Base-by-base conservation (phyloP, 2,329 filamentous ascomycete genomes). In the Epichloe glyceriae region DNA sequence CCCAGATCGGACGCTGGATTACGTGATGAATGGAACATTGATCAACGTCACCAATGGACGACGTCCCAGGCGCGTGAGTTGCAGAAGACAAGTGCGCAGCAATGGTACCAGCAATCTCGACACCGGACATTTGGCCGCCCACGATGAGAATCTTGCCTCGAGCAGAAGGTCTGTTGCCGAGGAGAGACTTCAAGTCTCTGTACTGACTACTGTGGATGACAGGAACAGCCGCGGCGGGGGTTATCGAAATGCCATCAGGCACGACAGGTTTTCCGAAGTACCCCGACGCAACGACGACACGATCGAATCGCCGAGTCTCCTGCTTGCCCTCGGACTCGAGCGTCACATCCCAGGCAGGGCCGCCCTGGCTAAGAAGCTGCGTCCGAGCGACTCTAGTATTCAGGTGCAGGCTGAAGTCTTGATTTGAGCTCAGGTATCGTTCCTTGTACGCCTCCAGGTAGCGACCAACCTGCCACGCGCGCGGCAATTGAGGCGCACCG, bases 91-190 rank as follows among this genome's bases (percentile, higher is more conserved):
- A 64, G 54, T 89, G 80, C 4, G 80, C 73, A 11, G 85, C 86
- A 47, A 90, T 78, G 2, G 82, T 81, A 10, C 80, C 82, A 0
- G 86, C 83, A 46, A 84, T 83, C 68, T 94, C 88, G 5, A 86
- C 78, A 0, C 86, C 87, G 2, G 86, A 91, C 76, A 93, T 89
- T 58, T 89, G 86, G 0, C 86, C 87, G 0, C 88, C 88, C 1
- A 89, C 78, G 0, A 94, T 72, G 1, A 88, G 71, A 15, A 93
- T 80, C 59, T 82, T 86, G 17, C 78, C 76, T 1, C 72, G 71
- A 0, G 60, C 58, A 4, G 55, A 50, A 2, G 68, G 62, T 0
- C 65, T 58, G 11, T 65, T 61, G 0, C 65, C 67, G 1, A 83
- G 58, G 3, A 83, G 62, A 8, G 62, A 62, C 30, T 72, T 58